Conservation (phyloP, 805 yeast species). For the Myxozyma geophila region DNA sequence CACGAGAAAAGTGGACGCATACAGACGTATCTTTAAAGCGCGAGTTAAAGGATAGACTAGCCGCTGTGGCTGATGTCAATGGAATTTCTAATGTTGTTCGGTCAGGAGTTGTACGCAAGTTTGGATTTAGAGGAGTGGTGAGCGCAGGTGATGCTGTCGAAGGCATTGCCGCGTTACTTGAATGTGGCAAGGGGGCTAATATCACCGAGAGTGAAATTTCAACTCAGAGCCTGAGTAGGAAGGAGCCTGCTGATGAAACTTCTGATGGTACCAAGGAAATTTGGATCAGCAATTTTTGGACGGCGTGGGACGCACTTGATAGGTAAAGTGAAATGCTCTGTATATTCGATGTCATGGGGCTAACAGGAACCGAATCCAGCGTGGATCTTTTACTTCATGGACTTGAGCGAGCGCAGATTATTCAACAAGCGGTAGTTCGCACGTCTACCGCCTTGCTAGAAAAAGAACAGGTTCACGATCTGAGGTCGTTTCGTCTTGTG, state of each 20-base stretch:
- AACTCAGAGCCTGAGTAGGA: slow-evolving; percentile 18
- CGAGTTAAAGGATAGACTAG: slow-evolving; percentile 69
- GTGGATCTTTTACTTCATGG: slow-evolving; percentile 68
- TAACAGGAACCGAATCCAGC: slow-evolving; percentile 2
- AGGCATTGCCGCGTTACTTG: slow-evolving; percentile 80
- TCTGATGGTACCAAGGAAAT: slow-evolving; percentile 41
- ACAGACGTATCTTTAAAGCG: slow-evolving; percentile 81
- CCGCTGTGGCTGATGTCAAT: slow-evolving; percentile 69
- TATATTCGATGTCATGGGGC: neutral
- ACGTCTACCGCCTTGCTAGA: slow-evolving; percentile 92
- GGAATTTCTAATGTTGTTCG: slow-evolving; percentile 82
- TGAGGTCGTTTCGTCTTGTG: slow-evolving; percentile 80
- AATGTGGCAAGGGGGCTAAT: slow-evolving; percentile 45
- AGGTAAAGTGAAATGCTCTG: slow-evolving; percentile 30
- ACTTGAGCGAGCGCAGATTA: slow-evolving; percentile 75
- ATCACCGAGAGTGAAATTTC: slow-evolving; percentile 41
- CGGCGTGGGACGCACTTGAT: slow-evolving; percentile 66
- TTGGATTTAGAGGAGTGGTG: slow-evolving; percentile 83
- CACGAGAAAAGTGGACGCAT: slow-evolving; percentile 90
- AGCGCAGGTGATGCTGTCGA: slow-evolving; percentile 95
- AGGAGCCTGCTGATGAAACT: slow-evolving; percentile 6
- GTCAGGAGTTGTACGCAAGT: slow-evolving; percentile 84
- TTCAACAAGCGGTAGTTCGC: slow-evolving; percentile 81
- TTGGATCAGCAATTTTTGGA: slow-evolving; percentile 79
- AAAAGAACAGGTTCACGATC: slow-evolving; percentile 74